phyloP scores from a whole-genome alignment of 345 rosid species.

The Syzygium aqueum region DNA sequence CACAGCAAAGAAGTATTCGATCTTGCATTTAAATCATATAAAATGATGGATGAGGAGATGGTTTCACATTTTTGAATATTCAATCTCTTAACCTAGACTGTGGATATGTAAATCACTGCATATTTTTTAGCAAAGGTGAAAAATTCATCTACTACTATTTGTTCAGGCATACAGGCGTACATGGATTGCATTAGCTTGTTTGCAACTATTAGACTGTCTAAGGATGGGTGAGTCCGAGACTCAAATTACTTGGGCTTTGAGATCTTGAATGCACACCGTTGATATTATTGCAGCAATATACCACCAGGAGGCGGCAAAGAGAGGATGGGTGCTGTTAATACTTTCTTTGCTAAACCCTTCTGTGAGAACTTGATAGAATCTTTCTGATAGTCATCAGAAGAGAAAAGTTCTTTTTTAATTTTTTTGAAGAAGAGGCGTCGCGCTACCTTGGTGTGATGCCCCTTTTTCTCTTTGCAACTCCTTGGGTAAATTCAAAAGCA shows the following conservation, averaged over 20 bases:
- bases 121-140: not conserved
- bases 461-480: not conserved
- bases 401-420: not conserved
- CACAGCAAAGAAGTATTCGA: not conserved
- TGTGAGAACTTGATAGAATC: not conserved
- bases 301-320: not conserved
- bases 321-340: not conserved
- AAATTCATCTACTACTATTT: not conserved
- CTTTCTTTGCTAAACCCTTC: not conserved
- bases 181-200: not conserved
- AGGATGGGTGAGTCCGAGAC: not conserved
- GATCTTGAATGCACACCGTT: not conserved
- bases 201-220: not conserved
- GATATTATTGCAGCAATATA: not conserved
- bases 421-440: not conserved
- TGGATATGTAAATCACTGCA: not conserved
- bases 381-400: not conserved
- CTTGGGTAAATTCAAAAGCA: constrained; percentile 15
- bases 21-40: not conserved
- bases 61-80: not conserved
- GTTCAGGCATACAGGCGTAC: not conserved
- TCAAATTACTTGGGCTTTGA: not conserved
- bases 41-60: not conserved
- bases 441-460: constrained; percentile 6
- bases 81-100: not conserved